Evolutionary conservation across 176 grass and related monocot species (phyloP).

Genomic region (Eremochloa ophiuroides): DNA sequence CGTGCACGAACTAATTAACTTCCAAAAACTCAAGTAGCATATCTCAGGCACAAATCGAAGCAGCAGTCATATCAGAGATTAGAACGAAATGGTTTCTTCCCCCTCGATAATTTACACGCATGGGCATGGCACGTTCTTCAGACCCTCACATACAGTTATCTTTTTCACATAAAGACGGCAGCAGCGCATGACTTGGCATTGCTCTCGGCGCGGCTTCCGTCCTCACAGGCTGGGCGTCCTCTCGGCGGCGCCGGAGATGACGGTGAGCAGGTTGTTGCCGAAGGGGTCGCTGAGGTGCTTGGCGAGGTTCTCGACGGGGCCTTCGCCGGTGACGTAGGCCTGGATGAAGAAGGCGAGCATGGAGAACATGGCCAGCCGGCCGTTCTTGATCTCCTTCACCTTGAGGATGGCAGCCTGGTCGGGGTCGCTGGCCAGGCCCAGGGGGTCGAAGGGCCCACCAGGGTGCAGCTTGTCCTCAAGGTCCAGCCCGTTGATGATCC

Average conservation of each 20-base stretch:
- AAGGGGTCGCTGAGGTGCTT: conserved; percentile 95
- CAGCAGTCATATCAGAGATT: conserved; percentile 29
- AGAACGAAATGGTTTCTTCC: conserved; percentile 28
- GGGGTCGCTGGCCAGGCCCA: conserved; percentile 73
- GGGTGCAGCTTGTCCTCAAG: conserved; percentile 94
- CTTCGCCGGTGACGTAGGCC: conserved; percentile 95
- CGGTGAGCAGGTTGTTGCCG: conserved; percentile 98
- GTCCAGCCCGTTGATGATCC: conserved; percentile 88
- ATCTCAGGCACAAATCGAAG: not conserved
- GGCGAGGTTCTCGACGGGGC: conserved; percentile 87
- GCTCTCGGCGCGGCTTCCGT: not conserved
- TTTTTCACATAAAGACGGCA: conserved; percentile 13
- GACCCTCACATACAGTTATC: conserved; percentile 6
- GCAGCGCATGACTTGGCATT: not conserved
- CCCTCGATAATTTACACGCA: conserved; percentile 41
- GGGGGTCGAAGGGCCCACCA: conserved; percentile 83
- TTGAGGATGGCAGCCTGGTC: conserved; percentile 90
- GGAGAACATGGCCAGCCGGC: conserved; percentile 88
- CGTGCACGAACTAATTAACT: no score
- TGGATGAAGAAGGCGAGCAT: conserved; percentile 99
- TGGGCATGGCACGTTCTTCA: conserved; percentile 28
- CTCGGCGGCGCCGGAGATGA: conserved; percentile 87
- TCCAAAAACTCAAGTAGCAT: not conserved
- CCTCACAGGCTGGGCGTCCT: conserved; percentile 78
- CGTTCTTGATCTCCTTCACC: conserved; percentile 99